These are phyloP conservation scores for Paraphoma sp. DNA, from an alignment of 2,329 filamentous ascomycete genomes.

Conservation along the genomic window DNA sequence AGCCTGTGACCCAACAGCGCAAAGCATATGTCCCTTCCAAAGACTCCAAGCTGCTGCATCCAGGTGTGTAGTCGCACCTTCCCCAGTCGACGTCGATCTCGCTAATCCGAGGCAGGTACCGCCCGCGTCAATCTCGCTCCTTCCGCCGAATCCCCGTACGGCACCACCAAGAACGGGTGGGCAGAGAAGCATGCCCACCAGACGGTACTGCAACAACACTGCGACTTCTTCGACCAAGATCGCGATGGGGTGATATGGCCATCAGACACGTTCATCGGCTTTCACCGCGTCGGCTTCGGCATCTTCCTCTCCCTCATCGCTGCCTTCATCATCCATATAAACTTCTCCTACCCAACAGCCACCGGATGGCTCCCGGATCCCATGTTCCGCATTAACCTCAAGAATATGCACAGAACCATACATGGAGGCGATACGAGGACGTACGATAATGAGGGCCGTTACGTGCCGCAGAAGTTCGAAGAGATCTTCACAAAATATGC, in stretches of 20 bases:
- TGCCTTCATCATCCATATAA: conserved; percentile 56
- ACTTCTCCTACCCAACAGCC: conserved; percentile 58
- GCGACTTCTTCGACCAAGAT: conserved; percentile 60
- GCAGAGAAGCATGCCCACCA: conserved; percentile 48
- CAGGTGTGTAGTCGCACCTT: conserved; percentile 3
- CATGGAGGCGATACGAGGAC: conserved; percentile 53
- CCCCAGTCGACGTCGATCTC: not conserved
- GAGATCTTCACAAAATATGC: conserved; percentile 57
- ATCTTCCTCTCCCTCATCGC: conserved; percentile 53
- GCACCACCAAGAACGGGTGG: conserved; percentile 51
- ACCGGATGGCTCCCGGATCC: conserved; percentile 54
- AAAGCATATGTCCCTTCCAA: conserved; percentile 13
- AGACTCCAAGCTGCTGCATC: conserved; percentile 10
- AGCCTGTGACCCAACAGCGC: conserved; percentile 11
- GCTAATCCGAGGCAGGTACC: conserved; percentile 2
- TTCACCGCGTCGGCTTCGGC: conserved; percentile 55
- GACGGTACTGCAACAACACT: conserved; percentile 61
- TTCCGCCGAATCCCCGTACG: conserved; percentile 49
- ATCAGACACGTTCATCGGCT: conserved; percentile 57
- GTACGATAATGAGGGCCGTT: conserved; percentile 56
- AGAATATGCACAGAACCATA: conserved; percentile 51
- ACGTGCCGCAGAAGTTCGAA: conserved; percentile 56
- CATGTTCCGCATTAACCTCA: conserved; percentile 51
- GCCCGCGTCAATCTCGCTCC: conserved; percentile 49
- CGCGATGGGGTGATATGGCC: conserved; percentile 62